These are phyloP conservation scores for Leccinum insolens DNA, from an alignment of 1,284 basidiomycete genomes.

Conservation along the genomic window DNA sequence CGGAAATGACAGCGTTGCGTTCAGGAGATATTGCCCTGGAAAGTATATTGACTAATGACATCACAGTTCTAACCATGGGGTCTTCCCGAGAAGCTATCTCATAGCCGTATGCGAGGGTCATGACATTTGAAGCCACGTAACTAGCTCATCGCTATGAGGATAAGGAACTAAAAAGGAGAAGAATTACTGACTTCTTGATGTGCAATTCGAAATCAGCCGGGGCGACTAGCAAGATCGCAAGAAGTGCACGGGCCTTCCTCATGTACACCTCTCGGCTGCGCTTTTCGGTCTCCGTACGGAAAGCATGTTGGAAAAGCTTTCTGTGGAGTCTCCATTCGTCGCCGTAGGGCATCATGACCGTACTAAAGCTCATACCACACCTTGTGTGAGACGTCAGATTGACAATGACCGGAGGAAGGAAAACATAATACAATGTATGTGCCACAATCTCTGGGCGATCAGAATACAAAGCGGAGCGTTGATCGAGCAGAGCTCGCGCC, in stretches of 20 bases:
- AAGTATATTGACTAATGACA: slow-evolving; percentile 22
- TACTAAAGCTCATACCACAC: slow-evolving; percentile 27
- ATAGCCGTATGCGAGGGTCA: slow-evolving; percentile 30
- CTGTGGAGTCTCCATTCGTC: slow-evolving; percentile 28
- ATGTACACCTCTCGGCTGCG: slow-evolving; percentile 21
- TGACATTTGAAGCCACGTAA: slow-evolving; percentile 28
- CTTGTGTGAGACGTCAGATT: slow-evolving; percentile 10
- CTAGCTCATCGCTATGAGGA: slow-evolving; percentile 8
- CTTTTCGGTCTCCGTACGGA: slow-evolving; percentile 21
- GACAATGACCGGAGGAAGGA: background rate
- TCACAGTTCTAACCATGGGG: slow-evolving; percentile 22
- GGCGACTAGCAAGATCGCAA: slow-evolving; percentile 25
- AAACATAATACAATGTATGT: slow-evolving; percentile 18
- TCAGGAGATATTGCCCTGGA: slow-evolving; percentile 24
- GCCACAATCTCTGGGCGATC: slow-evolving; percentile 25
- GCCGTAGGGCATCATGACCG: slow-evolving; percentile 29
- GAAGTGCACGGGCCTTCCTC: slow-evolving; percentile 19
- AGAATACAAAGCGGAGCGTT: slow-evolving; percentile 29
- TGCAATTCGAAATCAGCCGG: slow-evolving; percentile 28
- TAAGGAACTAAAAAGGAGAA: background rate
- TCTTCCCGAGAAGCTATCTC: slow-evolving; percentile 22
- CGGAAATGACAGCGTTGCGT: slow-evolving; percentile 18
- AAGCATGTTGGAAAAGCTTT: slow-evolving; percentile 30
- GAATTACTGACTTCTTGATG: slow-evolving; percentile 19
- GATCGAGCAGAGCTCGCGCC: slow-evolving; percentile 27